Percentiles rank a stretch among this genome's conserved stretches.
phyloP scores from a whole-genome alignment of 768 basidiomycete species.

The Rhodotorula sphaerocarpa region DNA sequence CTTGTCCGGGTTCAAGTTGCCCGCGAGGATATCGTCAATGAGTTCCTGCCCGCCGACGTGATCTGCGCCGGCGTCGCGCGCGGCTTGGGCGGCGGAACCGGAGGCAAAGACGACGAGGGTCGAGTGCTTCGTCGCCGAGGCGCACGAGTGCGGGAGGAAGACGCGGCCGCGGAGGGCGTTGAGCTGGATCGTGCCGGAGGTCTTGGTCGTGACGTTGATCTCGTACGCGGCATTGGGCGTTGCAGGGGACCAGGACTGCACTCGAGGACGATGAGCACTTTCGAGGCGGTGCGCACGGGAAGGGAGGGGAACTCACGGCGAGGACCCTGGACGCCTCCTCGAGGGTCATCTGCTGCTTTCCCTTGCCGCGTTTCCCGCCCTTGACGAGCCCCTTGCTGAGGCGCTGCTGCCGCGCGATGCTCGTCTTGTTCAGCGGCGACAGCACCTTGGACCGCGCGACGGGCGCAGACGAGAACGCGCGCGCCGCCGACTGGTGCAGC shows the following conservation, averaged over 20 bases:
- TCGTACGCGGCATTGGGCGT: conserved; percentile 69
- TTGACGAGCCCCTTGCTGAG: conserved; percentile 16
- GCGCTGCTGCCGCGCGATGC: conserved; percentile 17
- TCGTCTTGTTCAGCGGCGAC: conserved; percentile 31
- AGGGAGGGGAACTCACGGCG: conserved; percentile 8
- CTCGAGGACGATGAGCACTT: no score
- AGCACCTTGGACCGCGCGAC: conserved; percentile 7
- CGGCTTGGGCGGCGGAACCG: conserved; percentile 69
- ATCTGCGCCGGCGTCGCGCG: conserved; percentile 77
- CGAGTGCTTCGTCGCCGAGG: conserved; percentile 20
- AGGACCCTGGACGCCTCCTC: conserved; percentile 35
- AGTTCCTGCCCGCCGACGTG: conserved; percentile 85
- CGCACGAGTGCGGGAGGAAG: conserved; percentile 56
- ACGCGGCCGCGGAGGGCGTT: conserved; percentile 81
- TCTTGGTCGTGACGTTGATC: conserved; percentile 66
- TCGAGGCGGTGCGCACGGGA: background rate
- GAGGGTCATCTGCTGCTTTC: conserved; percentile 37
- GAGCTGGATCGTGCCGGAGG: conserved; percentile 56
- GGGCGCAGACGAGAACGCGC: conserved; percentile 10
- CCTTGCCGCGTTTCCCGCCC: conserved; percentile 15
- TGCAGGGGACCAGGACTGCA: conserved; percentile 41
- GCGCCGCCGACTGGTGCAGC: background rate
- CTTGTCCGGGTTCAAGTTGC: conserved; percentile 68
- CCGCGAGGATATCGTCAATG: conserved; percentile 57
- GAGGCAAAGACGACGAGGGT: conserved; percentile 90